Evolutionary conservation across 805 yeast genomes (phyloP).

Genomic region (Monosporozyma yasuniensis): DNA sequence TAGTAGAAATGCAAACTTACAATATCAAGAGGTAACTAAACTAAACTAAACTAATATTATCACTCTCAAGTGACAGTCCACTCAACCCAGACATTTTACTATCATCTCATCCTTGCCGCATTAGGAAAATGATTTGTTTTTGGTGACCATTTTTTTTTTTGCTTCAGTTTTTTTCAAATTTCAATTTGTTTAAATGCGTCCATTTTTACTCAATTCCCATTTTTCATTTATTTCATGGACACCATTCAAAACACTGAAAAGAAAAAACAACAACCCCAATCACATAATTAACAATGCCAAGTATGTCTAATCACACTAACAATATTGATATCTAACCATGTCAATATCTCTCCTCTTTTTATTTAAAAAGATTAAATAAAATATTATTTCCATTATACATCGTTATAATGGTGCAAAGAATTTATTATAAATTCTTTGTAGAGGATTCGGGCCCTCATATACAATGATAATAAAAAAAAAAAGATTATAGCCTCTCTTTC

Average conservation of each 20-base stretch:
- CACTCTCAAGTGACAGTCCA: not conserved
- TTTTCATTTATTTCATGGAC: too few relatives aligned
- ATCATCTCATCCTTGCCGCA: not conserved
- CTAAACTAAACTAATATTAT: too few relatives aligned
- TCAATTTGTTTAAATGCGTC: not conserved
- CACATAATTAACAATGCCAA: slow-evolving; percentile 11
- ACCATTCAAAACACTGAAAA: too few relatives aligned
- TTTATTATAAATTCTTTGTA: slow-evolving; percentile 8
- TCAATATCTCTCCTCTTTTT: not conserved
- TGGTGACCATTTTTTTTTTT: not conserved
- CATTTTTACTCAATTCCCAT: not conserved
- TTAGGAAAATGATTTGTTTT: not conserved
- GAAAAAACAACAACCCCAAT: not conserved
- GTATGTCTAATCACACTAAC: slow-evolving; percentile 9
- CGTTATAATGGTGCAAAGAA: slow-evolving; percentile 1
- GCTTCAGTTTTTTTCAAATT: not conserved
- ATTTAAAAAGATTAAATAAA: not conserved
- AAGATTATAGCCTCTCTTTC: not conserved
- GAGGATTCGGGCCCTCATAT: slow-evolving; percentile 71
- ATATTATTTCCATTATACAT: not conserved
- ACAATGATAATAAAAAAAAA: not conserved
- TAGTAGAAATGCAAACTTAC: too few relatives aligned
- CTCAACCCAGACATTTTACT: not conserved
- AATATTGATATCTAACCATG: not conserved
- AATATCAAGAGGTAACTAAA: too few relatives aligned